Evolutionary conservation across 257 asterid genomes (phyloP), one percentile per base, ranked within the genome.

Genomic region (Solanum sitiens): DNA sequence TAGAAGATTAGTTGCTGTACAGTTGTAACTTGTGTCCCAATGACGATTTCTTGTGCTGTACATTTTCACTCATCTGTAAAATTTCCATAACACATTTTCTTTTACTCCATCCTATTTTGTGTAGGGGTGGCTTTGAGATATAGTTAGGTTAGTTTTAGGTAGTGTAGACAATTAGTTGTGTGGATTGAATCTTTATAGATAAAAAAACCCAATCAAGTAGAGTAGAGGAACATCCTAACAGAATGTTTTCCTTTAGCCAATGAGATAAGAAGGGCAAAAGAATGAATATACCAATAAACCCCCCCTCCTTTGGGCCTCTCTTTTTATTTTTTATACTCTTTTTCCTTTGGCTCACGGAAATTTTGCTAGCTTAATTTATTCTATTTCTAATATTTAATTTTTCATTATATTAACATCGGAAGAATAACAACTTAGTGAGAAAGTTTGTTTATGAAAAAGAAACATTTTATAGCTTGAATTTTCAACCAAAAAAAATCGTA

Each of bases 1-100:
- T 94, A 86, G 99, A 96, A 37, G 99, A 97, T 91, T 97, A 91
- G 87, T 72, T 11, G 33, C 8, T 44, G 42, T 23, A 25, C 70
- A 65, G 18, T 83, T 33, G 25, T 83, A 45, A 79, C 85, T 79
- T 44, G 42, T 79, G 23, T 79, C 23, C 65, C 84, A 16, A 79
- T 37, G 39, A 37, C 39, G 39, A 37, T 87, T 79, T 87, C 20
- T 63, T 65, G 11, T 42, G 77, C 76, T 84, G 75, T 84, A 84
- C 61, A 65, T 39, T 30, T 40, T 65, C 0, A 42, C 16, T 65
- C 42, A 8, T 30, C 61, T 65, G 79, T 84, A 40, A 61, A 84
- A 61, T n/a, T 84, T 45, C 25, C 27, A 3, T 0, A 8, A 4
- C 86, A 84, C 87, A n/a, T 44, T 84, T 25, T 37, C 20, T 84